These are phyloP conservation scores for Beauveria sp. DNA, from an alignment of 2,329 filamentous ascomycete genomes.

Conservation along the genomic window DNA sequence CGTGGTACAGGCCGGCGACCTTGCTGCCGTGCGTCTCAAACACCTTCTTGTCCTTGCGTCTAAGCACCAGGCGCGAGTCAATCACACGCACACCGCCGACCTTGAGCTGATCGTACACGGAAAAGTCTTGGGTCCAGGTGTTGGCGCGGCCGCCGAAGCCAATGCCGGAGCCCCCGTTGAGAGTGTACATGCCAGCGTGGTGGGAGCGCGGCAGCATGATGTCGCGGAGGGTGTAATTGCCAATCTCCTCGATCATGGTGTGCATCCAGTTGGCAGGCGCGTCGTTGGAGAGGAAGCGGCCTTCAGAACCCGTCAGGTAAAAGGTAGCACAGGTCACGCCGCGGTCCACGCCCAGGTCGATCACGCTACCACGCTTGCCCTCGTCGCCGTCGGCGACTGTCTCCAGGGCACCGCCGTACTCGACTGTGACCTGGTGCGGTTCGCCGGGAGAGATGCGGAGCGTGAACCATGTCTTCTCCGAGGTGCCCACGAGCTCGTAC, in stretches of 20 bases:
- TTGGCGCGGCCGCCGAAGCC: slow-evolving; percentile 13
- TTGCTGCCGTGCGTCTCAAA: slow-evolving; percentile 17
- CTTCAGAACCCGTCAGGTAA: slow-evolving; percentile 24
- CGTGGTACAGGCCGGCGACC: slow-evolving; percentile 16
- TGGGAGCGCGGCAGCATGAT: slow-evolving; percentile 25
- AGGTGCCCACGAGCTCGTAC: slow-evolving; percentile 23
- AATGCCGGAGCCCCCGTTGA: background rate
- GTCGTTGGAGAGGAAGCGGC: slow-evolving; percentile 22
- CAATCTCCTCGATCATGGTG: slow-evolving; percentile 18
- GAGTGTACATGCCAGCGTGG: slow-evolving; percentile 22
- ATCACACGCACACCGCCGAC: slow-evolving; percentile 23
- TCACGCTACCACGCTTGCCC: background rate
- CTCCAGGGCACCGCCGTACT: slow-evolving; percentile 19
- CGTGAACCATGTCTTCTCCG: slow-evolving; percentile 20
- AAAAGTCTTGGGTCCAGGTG: slow-evolving; percentile 19
- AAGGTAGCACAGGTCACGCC: slow-evolving; percentile 12
- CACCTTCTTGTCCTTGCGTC: background rate
- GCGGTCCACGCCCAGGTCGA: background rate
- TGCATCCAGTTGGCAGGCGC: slow-evolving; percentile 24
- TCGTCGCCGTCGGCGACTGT: slow-evolving; percentile 14
- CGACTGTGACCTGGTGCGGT: slow-evolving; percentile 12
- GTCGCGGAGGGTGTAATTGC: slow-evolving; percentile 21
- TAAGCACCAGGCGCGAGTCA: slow-evolving; percentile 19
- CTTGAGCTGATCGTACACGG: slow-evolving; percentile 20
- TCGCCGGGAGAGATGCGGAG: slow-evolving; percentile 15